Evolutionary conservation across 1,284 basidiomycete genomes (phyloP).

Genomic region (Tremellales sp.): DNA sequence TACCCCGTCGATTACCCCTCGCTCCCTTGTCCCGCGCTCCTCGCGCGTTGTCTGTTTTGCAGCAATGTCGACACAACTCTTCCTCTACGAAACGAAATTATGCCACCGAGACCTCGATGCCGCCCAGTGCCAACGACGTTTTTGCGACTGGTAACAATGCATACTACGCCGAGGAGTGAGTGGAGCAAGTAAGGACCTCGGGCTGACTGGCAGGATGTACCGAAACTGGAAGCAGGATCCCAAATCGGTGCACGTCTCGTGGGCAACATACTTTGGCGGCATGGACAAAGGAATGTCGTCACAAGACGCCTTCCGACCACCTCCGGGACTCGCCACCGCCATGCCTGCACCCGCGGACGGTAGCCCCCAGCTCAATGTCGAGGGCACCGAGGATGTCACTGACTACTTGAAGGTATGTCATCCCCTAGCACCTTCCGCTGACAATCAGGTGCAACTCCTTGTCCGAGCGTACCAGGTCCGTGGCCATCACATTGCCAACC

Average conservation of each 20-base stretch:
- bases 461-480: conserved; percentile 98
- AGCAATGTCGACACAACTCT: neutral
- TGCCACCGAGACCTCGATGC: conserved; percentile 35
- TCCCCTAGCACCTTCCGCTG: neutral
- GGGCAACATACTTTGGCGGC: conserved; percentile 92
- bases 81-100: conserved; percentile 18
- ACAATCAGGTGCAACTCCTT: conserved; percentile 80
- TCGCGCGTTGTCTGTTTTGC: neutral
- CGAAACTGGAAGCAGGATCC: conserved; percentile 86
- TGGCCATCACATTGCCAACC: conserved; percentile 90
- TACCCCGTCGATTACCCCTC: neutral
- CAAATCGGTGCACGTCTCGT: conserved; percentile 86
- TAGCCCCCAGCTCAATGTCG: conserved; percentile 71
- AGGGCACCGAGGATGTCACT: conserved; percentile 66
- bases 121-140: conserved; percentile 50
- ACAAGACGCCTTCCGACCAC: conserved; percentile 76
- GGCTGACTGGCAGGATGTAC: conserved; percentile 63
- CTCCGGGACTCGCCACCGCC: conserved; percentile 60
- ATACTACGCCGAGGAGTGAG: conserved; percentile 84
- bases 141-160: conserved; percentile 90
- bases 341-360: conserved; percentile 66
- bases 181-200: conserved; percentile 2
- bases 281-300: conserved; percentile 85
- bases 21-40: neutral
- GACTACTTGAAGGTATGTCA: conserved; percentile 84